Evolutionary conservation across 2,329 filamentous ascomycete species (phyloP).

Genomic region (Colletotrichum somersetense): DNA sequence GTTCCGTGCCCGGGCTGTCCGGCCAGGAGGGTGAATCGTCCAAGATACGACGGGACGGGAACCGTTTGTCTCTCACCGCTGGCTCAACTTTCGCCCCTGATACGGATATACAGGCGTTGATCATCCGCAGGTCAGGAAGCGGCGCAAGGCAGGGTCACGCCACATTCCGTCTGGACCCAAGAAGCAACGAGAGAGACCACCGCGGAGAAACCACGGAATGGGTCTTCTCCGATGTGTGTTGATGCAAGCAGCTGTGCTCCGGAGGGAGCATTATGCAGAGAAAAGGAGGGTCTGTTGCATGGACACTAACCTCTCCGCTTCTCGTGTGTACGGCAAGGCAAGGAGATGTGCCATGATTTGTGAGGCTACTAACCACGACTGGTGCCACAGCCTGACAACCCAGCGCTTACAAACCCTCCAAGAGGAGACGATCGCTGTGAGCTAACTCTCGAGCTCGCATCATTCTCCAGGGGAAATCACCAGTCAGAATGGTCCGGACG

Average conservation of each 20-base stretch:
- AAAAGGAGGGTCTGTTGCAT: slow-evolving; percentile 16
- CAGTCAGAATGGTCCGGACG: slow-evolving; percentile 16
- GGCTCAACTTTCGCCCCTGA: slow-evolving; percentile 29
- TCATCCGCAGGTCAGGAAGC: slow-evolving; percentile 4
- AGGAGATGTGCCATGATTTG: slow-evolving; percentile 20
- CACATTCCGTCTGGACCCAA: slow-evolving; percentile 4
- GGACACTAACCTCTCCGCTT: not conserved
- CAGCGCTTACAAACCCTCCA: slow-evolving; percentile 13
- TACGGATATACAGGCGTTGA: slow-evolving; percentile 31
- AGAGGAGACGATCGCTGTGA: slow-evolving; percentile 21
- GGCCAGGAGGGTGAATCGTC: slow-evolving; percentile 23
- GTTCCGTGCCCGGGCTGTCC: not conserved
- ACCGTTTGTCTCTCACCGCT: slow-evolving; percentile 9
- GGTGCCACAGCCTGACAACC: slow-evolving; percentile 28
- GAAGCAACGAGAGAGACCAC: not conserved
- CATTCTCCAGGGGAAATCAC: slow-evolving; percentile 31
- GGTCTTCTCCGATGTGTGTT: not conserved
- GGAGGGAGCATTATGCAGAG: slow-evolving; percentile 13
- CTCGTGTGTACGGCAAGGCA: not conserved
- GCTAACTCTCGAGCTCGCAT: slow-evolving; percentile 14
- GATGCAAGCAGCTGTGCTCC: slow-evolving; percentile 3
- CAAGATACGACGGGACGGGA: slow-evolving; percentile 26
- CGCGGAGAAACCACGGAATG: not conserved
- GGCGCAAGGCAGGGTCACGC: not conserved
- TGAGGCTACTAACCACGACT: slow-evolving; percentile 35